Conservation (phyloP, 345 rosid genomes). For the Boechera divaricarpa region DNA sequence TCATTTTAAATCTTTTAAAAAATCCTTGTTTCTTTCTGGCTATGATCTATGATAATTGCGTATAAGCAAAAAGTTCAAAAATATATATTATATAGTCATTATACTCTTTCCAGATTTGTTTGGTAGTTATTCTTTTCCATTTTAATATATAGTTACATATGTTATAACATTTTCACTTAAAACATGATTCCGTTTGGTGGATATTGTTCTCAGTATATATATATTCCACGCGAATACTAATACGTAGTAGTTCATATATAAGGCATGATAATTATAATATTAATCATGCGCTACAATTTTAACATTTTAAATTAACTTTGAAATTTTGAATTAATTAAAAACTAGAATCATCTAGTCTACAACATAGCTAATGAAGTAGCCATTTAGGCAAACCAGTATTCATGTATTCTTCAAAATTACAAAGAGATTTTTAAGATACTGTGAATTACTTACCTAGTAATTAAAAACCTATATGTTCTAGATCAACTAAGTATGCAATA, state of each 20-base stretch:
- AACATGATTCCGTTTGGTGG: too few species aligned
- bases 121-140: not conserved
- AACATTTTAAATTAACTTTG: not conserved
- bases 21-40: not conserved
- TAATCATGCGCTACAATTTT: too few species aligned
- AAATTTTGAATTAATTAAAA: not conserved
- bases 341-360: slow-evolving; percentile 9
- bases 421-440: not conserved
- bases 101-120: too few species aligned
- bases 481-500: not conserved
- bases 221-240: too few species aligned
- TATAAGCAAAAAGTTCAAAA: too few species aligned
- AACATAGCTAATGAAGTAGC: not conserved
- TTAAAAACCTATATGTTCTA: not conserved
- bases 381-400: not conserved
- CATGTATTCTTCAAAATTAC: not conserved
- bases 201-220: too few species aligned
- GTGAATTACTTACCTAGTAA: too few species aligned
- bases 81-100: too few species aligned
- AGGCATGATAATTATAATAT: too few species aligned
- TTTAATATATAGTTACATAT: too few species aligned
- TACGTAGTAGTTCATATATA: too few species aligned
- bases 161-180: not conserved
- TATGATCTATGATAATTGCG: not conserved
- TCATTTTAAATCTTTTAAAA: not conserved